Conservation (phyloP, 169 alveolate species). For the Cyclospora cayetanensis region DNA sequence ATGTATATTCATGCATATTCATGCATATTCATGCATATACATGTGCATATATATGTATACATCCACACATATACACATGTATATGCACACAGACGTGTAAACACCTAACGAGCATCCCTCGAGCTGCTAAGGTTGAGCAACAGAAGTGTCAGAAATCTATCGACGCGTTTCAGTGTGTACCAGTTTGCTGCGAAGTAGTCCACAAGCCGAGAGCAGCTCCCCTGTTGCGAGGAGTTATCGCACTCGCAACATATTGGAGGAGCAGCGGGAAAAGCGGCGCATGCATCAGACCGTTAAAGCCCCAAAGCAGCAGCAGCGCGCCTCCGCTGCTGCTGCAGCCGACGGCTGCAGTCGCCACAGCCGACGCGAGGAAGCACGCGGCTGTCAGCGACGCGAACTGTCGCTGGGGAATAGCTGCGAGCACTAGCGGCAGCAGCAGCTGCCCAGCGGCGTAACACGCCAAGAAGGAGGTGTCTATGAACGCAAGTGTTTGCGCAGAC, state of each 20-base stretch:
- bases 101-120: no score
- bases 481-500: constrained; percentile 72
- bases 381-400: constrained; percentile 27
- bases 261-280: constrained; percentile 76
- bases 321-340: neutral
- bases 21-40: no score
- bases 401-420: constrained; percentile 53
- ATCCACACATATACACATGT: no score
- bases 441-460: constrained; percentile 78
- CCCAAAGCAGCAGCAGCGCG: neutral
- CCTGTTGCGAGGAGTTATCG: constrained; percentile 64
- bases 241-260: constrained; percentile 62
- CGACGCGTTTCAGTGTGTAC: no score
- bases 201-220: constrained; percentile 75
- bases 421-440: constrained; percentile 68
- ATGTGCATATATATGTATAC: no score
- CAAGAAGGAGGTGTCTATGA: constrained; percentile 76
- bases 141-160: no score
- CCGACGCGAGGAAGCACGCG: constrained; percentile 69
- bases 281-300: constrained; percentile 74
- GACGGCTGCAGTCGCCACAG: constrained; percentile 57
- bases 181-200: constrained; percentile 77
- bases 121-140: no score
- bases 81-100: no score
- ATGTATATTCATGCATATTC: no score